Evolutionary conservation across 768 basidiomycete species (phyloP).

Genomic region (Amanita thiersii): DNA sequence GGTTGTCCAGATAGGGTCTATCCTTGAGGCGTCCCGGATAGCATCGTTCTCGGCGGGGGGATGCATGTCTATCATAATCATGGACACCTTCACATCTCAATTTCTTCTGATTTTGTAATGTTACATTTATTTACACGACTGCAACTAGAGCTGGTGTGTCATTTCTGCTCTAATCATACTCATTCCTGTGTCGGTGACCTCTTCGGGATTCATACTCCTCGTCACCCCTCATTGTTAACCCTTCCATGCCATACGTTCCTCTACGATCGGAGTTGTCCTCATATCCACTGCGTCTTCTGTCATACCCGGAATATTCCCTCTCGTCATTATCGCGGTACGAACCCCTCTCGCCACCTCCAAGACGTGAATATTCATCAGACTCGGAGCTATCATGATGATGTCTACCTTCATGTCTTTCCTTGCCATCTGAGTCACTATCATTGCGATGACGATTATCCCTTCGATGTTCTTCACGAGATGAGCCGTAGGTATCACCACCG

Average conservation of each 20-base stretch:
- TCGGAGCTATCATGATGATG: no score
- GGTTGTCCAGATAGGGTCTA: constrained; percentile 76
- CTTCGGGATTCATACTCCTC: background rate
- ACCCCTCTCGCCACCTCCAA: background rate
- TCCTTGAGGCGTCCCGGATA: constrained; percentile 27
- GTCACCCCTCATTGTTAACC: constrained; percentile 1
- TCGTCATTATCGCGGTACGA: constrained; percentile 6
- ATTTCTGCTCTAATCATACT: background rate
- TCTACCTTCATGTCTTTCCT: constrained; percentile 3
- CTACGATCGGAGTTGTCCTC: no score
- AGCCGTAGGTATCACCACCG: constrained; percentile 4
- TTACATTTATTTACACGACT: background rate
- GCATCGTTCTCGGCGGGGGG: constrained; percentile 23
- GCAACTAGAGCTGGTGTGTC: background rate
- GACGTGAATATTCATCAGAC: no score
- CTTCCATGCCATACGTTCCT: background rate
- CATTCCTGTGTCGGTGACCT: background rate
- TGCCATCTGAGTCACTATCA: constrained; percentile 5
- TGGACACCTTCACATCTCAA: no score
- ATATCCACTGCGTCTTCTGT: constrained; percentile 17
- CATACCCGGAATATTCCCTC: constrained; percentile 17
- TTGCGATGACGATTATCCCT: constrained; percentile 7
- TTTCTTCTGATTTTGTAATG: background rate
- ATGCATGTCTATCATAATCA: constrained; percentile 14
- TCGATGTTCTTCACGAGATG: no score